These are phyloP conservation scores for Pythium volutum DNA, from an alignment of 352 stramenopile genomes.

Conservation along the genomic window DNA sequence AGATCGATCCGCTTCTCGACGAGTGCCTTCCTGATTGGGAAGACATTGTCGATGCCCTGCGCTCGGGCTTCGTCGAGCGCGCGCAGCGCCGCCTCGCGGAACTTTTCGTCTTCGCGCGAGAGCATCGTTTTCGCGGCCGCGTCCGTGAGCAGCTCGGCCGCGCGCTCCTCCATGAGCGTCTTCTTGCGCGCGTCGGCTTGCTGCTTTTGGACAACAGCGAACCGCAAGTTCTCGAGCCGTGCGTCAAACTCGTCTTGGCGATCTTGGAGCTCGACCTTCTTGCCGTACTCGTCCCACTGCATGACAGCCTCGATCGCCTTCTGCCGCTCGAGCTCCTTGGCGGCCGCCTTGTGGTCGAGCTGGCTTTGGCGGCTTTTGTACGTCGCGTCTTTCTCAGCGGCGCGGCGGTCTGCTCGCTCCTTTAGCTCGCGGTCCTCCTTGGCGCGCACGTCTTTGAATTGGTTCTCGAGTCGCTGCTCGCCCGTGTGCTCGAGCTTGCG, in stretches of 20 bases:
- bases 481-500: conserved; percentile 61
- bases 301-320: conserved; percentile 45
- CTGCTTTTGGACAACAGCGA: conserved; percentile 73
- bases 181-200: conserved; percentile 68
- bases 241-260: conserved; percentile 65
- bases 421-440: conserved; percentile 73
- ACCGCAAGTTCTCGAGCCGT: conserved; percentile 49
- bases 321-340: conserved; percentile 35
- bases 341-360: conserved; percentile 45
- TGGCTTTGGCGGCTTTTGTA: conserved; percentile 54
- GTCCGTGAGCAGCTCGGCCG: conserved; percentile 31
- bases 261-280: conserved; percentile 47
- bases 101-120: conserved; percentile 52
- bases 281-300: conserved; percentile 71
- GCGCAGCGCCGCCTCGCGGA: conserved; percentile 48
- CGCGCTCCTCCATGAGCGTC: conserved; percentile 40
- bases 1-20: conserved; percentile 71
- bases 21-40: conserved; percentile 70
- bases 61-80: conserved; percentile 58
- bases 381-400: conserved; percentile 60
- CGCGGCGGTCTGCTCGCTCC: conserved; percentile 54
- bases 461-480: conserved; percentile 58
- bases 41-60: conserved; percentile 56
- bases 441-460: conserved; percentile 63
- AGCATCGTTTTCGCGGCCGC: conserved; percentile 33